Base-by-base conservation (phyloP, 1,139 yeast genomes). In the Taphrina flavorubra region DNA sequence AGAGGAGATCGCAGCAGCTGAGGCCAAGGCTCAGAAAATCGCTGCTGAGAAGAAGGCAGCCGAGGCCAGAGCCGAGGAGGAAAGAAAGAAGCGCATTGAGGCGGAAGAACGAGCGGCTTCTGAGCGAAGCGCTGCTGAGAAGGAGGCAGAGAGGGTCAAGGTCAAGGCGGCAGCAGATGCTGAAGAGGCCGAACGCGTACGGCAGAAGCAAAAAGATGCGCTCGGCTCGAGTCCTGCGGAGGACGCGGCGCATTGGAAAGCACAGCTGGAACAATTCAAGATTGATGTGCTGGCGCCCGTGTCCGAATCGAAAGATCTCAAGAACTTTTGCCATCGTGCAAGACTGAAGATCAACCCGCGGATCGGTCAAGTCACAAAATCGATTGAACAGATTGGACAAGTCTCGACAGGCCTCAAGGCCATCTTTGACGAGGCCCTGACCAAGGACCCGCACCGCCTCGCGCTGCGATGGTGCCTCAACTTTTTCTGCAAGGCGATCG, bases 341-440 rank as follows among this genome's bases (percentile, higher is more conserved):
- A 88, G 88, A 75, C 81, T 97, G 68, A 86, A 87, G 74, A 85
- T 94, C 73, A 91, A 91, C 74, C 96, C 97, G 5, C 89, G 88
- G 75, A 86, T 95, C 73, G 98, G 99, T 13, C 98, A 94, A 78
- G 81, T 95, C 70, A 91, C 97, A 0, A 87, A 87, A 75, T 87
- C 92, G 61, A 78, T 76, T 68, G 69, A 77, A 1, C 97, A 94
- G 75, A 81, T 91, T 63, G 76, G 77, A 1, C 78, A 79, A 42
- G 82, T 92, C 59, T 64, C 83, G 2, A 71, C 74, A 1, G 92
- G 87, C 63, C 80, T 94, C 3, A 75, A 80, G 1, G 78, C 74
- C 4, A 76, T 87, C 44, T 79, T 92, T 13, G 77, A 76, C 4
- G 81, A 83, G 39, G 83, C 89, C 0, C 80, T 81, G 65, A 44